Percentiles rank a stretch among this genome's conserved stretches.
phyloP scores from a whole-genome alignment of 2,329 filamentous ascomycete species.

The Grosmannia serpens region DNA sequence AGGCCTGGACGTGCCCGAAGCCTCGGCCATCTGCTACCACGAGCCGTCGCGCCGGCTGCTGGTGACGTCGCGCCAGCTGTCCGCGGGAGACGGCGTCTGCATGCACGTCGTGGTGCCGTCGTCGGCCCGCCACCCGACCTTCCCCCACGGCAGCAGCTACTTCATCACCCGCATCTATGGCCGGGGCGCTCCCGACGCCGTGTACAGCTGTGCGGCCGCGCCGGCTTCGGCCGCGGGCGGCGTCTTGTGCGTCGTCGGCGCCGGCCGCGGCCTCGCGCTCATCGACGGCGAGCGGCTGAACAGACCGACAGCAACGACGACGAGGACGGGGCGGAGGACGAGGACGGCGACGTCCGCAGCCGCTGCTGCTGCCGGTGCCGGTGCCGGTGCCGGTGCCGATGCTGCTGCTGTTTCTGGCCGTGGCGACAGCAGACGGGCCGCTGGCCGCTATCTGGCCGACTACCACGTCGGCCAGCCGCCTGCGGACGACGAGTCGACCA shows the following conservation, averaged over 20 bases:
- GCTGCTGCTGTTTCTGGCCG: too few species aligned
- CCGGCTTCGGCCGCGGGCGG: conserved; percentile 26
- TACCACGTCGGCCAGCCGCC: not conserved
- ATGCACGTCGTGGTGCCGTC: conserved; percentile 14
- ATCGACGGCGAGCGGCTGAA: conserved; percentile 8
- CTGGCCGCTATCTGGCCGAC: not conserved
- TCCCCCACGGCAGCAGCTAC: too few species aligned
- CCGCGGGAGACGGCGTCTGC: conserved; percentile 3
- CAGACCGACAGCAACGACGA: too few species aligned
- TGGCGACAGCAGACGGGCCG: not conserved
- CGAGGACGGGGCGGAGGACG: too few species aligned
- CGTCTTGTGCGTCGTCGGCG: conserved; percentile 35
- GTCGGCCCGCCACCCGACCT: too few species aligned
- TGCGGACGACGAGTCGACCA: not conserved
- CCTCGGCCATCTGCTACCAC: conserved; percentile 38
- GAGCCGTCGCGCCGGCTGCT: conserved; percentile 28
- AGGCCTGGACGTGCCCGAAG: conserved; percentile 15
- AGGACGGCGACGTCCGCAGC: too few species aligned
- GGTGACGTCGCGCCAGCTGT: conserved; percentile 24
- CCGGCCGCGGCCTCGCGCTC: conserved; percentile 32
- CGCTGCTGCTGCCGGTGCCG: too few species aligned
- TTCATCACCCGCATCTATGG: not conserved
- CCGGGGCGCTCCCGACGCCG: conserved; percentile 10
- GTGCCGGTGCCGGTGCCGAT: too few species aligned
- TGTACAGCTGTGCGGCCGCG: conserved; percentile 30